Evolutionary conservation across 2,329 filamentous ascomycete genomes (phyloP).

Genomic region (Monosporascus cannonballus): DNA sequence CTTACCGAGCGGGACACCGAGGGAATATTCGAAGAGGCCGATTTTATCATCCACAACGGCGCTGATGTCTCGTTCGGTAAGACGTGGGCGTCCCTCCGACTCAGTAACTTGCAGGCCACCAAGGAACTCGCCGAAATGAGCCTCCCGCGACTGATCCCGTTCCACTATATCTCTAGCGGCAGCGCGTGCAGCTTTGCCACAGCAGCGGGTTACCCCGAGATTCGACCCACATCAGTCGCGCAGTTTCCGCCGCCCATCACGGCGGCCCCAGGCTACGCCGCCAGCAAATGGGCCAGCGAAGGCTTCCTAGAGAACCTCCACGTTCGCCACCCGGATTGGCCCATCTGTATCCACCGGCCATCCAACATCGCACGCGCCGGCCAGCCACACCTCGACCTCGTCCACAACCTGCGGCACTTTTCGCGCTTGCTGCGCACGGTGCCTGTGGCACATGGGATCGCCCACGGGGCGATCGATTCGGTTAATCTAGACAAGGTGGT

Average conservation of each 20-base stretch:
- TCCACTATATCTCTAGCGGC: not conserved
- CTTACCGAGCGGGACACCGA: not conserved
- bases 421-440: no score
- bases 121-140: not conserved
- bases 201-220: no score
- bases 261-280: not conserved
- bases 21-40: not conserved
- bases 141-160: not conserved
- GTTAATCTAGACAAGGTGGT: no score
- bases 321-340: not conserved
- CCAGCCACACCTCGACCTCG: no score
- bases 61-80: not conserved
- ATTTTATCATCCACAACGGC: not conserved
- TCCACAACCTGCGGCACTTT: no score
- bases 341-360: not conserved
- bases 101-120: not conserved
- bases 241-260: not conserved
- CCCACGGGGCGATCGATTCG: no score
- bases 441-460: no score
- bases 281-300: not conserved
- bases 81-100: not conserved
- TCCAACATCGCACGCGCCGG: no score
- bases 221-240: not conserved
- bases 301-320: not conserved
- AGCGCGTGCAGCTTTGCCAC: no score